Conservation (phyloP, 257 asterid species). For the Euphrasia confusa region DNA sequence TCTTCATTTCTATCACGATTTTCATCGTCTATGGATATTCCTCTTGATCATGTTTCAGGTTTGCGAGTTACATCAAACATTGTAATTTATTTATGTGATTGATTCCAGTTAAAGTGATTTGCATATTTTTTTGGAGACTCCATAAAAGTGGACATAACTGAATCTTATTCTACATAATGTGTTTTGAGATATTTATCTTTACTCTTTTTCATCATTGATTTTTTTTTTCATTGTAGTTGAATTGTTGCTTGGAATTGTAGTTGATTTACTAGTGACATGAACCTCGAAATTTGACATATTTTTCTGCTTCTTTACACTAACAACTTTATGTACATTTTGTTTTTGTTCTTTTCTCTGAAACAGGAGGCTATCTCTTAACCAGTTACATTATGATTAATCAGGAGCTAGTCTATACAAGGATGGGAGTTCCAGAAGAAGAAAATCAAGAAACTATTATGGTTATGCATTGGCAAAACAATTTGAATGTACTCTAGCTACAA, state of each 20-base stretch:
- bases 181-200: not conserved
- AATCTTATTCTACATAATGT: conserved; percentile 12
- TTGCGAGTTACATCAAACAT: conserved; percentile 19
- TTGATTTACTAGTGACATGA: too few species aligned
- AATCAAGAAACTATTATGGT: conserved; percentile 36
- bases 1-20: conserved; percentile 97
- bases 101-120: conserved; percentile 19
- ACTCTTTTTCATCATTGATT: not conserved
- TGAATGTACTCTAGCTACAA: too few species aligned
- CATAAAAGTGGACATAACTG: not conserved
- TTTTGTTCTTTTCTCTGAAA: conserved; percentile 26
- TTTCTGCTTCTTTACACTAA: too few species aligned
- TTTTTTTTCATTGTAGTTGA: not conserved
- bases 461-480: too few species aligned
- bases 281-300: too few species aligned
- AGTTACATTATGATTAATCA: conserved; percentile 55
- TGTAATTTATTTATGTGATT: not conserved
- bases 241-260: too few species aligned
- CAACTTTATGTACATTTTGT: too few species aligned
- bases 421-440: conserved; percentile 65
- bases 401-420: conserved; percentile 47
- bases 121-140: not conserved
- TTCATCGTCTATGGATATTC: conserved; percentile 97
- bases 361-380: conserved; percentile 69
- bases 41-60: conserved; percentile 97